Base-by-base conservation (phyloP, 805 yeast genomes). In the Ogataea thermomethanolica region DNA sequence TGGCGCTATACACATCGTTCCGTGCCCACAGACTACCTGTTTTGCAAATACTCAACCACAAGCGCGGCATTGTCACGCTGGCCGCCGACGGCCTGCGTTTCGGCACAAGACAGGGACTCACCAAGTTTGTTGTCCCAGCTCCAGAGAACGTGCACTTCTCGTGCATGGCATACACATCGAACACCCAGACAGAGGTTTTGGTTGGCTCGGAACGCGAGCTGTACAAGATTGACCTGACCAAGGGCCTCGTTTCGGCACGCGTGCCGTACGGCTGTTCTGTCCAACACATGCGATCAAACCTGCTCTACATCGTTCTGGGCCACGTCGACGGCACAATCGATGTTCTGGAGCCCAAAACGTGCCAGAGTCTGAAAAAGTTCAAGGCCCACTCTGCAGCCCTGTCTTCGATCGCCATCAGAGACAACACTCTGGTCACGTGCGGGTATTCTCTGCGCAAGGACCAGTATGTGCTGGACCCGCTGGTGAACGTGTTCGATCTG, bases 401-500 rank as follows among this genome's bases (percentile, higher is more conserved):
- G 13, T 73, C 87, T 0, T 80, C 79, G 37, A 67, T 85, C 57
- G 85, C 79, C 50, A 71, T 81, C 14, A 72, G 74, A 50, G 90
- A 84, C 14, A 73, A 74, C 43, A 77, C 77, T 24, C 67, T 86
- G 30, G 79, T 87, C 12, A 83, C 95, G 0, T 87, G 95, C 42
- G 97, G 97, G 0, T 81, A 79, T 48, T 78, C 90, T 0, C 64
- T 78, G 17, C 75, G 88, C 34, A 76, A 78, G 36, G 79, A 80
- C 34, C 68, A 71, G 7, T 69, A 69, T 40, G 62, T 73, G 13
- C 70, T 78, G 7, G 98, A 93, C 56, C 91, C 95, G 0, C 71
- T 91, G 46, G 89, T 91, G 14, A 81, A 81, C 49, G 79, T 88
- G 14, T 88, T 78, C 59, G 98, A 93, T 59, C 59, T 87, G 23